Base-by-base conservation (phyloP, 1,284 basidiomycete genomes). In the Meripilus lineatus region DNA sequence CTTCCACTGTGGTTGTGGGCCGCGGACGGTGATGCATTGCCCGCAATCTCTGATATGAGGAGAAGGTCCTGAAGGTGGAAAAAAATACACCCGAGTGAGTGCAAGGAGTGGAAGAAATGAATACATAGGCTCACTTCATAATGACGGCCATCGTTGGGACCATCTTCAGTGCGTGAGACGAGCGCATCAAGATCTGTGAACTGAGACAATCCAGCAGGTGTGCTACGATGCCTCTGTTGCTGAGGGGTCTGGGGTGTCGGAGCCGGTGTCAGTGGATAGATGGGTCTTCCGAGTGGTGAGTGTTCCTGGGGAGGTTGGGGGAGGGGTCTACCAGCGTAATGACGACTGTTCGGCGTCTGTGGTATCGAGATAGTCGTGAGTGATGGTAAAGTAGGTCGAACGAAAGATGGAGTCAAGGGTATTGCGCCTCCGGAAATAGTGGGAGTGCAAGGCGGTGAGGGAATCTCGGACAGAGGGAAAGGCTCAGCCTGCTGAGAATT, bases 121-220 rank as follows among this genome's bases (percentile, higher is more conserved):
- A 40, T 40, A 11, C 14, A 7, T 5, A 24, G 20, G 63, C 74
- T 61, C 54, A 81, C 83, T 61, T 85, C 81, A 58, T 80, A 82
- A 52, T 79, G 70, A 21, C 65, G 55, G n/a, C 74, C 72, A 47
- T 70, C 59, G 7, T 44, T 51, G 6, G 58, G 60, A n/a, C 64
- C 53, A 1, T 65, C 74, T 15, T 73, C 69, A 11, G 82, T 55
- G 3, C 70, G 67, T 17, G 77, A 71, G 14, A 78, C 69, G 8
- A 82, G 66, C 14, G 81, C 55, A 58, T 85, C 83, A 38, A 84
- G 59, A 55, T 84, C 81, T 3, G 81, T 81, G 42, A 74, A 65
- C 41, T 78, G 73, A 7, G 68, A 62, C 46, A 65, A 57, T 36
- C 55, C 52, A 3, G 15, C 21, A 23, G 44, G 45, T 15, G 32